phyloP scores from a whole-genome alignment of 106 monocot species.

The Hemerocallis citrina region DNA sequence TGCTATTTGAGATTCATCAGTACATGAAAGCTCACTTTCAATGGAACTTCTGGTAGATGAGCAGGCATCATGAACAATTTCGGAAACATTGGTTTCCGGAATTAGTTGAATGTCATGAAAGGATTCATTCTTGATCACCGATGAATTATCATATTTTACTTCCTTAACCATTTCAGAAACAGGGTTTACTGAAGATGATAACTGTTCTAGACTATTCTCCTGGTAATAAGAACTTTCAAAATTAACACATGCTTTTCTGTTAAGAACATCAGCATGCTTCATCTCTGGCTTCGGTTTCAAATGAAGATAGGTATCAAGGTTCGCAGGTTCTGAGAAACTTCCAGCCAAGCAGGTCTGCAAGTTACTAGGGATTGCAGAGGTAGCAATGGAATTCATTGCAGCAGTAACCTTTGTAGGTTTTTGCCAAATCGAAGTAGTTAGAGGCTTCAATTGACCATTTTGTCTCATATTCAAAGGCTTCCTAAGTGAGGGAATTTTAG shows the following conservation, averaged over 20 bases:
- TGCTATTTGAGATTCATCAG: constrained; percentile 10
- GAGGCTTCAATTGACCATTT: constrained; percentile 9
- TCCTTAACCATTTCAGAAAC: constrained; percentile 3
- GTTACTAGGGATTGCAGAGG: constrained; percentile 3
- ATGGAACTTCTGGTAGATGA: background rate
- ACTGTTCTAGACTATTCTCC: constrained; percentile 5
- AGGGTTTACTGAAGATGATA: background rate
- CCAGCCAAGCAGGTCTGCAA: background rate
- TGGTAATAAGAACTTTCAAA: constrained; percentile 6
- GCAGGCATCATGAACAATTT: background rate
- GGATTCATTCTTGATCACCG: constrained; percentile 4
- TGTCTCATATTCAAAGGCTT: constrained; percentile 3
- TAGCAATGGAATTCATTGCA: constrained; percentile 6
- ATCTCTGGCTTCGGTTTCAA: constrained; percentile 2
- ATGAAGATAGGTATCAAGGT: background rate
- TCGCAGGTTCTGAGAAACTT: background rate
- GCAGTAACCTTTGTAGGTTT: constrained; percentile 4
- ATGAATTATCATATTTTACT: background rate
- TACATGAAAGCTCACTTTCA: background rate
- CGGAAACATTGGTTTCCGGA: background rate
- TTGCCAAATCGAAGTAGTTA: constrained; percentile 5
- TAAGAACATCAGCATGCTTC: background rate
- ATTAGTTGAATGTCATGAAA: constrained; percentile 1
- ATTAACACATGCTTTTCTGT: background rate
- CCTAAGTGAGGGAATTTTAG: constrained; percentile 9